Evolutionary conservation across 2,329 filamentous ascomycete genomes (phyloP).

Genomic region (Rhexocercosporidium sp.): DNA sequence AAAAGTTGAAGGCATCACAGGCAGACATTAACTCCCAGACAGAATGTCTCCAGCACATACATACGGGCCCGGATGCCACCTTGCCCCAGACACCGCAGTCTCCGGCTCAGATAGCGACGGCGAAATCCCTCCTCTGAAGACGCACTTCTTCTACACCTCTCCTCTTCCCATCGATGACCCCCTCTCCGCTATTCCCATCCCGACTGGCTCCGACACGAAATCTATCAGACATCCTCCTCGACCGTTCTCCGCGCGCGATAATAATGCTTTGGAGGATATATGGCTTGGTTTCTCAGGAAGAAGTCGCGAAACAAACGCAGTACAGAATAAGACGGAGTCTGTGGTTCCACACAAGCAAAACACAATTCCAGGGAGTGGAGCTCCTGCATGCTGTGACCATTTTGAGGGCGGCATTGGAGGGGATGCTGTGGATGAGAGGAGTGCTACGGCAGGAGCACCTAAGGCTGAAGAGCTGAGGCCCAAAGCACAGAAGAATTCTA

Average conservation of each 20-base stretch:
- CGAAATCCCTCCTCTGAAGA: constrained; percentile 62
- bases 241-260: constrained; percentile 81
- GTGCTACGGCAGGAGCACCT: not conserved
- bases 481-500: not conserved
- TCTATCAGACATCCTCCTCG: constrained; percentile 66
- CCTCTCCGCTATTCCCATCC: constrained; percentile 67
- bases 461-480: not conserved
- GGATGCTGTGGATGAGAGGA: constrained; percentile 12
- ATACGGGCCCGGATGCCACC: constrained; percentile 40
- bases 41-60: constrained; percentile 41
- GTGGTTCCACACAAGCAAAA: not conserved
- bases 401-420: constrained; percentile 12
- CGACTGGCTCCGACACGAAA: constrained; percentile 55
- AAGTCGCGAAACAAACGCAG: constrained; percentile 54
- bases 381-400: not conserved
- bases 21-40: constrained; percentile 11
- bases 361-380: constrained; percentile 28
- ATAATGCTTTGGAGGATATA: constrained; percentile 76
- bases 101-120: constrained; percentile 38
- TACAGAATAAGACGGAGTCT: constrained; percentile 33
- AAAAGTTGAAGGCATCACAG: not conserved
- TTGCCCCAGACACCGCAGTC: constrained; percentile 31
- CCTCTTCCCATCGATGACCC: constrained; percentile 86
- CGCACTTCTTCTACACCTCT: constrained; percentile 88
- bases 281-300: constrained; percentile 68